These are phyloP conservation scores for Leptographium wingfieldii DNA, from an alignment of 2,329 filamentous ascomycete genomes.

Conservation along the genomic window DNA sequence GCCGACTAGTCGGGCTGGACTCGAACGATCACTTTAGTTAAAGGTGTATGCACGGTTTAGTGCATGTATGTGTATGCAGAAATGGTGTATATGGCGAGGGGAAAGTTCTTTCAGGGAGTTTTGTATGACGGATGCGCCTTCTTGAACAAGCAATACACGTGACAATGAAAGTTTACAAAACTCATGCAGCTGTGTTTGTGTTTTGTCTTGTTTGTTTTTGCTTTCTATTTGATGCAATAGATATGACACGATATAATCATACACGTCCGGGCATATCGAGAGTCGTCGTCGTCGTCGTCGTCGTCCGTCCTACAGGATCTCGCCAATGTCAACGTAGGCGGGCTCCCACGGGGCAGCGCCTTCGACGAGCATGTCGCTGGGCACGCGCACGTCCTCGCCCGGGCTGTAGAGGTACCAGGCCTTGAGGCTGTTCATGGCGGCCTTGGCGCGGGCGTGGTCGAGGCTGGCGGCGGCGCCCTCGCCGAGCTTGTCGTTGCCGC, in stretches of 20 bases:
- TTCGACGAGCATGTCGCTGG: conserved; percentile 55
- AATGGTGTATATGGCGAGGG: not conserved
- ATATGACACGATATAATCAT: conserved; percentile 4
- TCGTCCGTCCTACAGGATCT: conserved; percentile 38
- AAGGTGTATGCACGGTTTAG: not conserved
- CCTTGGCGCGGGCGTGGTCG: conserved; percentile 63
- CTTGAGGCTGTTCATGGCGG: conserved; percentile 76
- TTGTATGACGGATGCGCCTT: too few relatives aligned
- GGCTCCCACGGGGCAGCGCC: conserved; percentile 52
- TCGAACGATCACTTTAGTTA: conserved; percentile 52
- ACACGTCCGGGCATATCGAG: not conserved
- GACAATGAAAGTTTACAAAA: not conserved
- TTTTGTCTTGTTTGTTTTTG: not conserved
- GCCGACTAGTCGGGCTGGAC: conserved; percentile 35
- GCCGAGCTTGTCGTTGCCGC: conserved; percentile 78
- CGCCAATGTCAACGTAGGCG: conserved; percentile 56
- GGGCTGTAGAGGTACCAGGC: conserved; percentile 95
- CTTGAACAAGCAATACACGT: not conserved
- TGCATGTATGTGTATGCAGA: not conserved
- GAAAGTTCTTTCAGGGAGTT: too few relatives aligned
- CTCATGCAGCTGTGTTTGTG: not conserved
- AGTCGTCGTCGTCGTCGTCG: not conserved
- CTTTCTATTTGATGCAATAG: not conserved
- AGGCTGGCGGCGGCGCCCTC: conserved; percentile 76
- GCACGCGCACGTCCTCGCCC: conserved; percentile 46